Base-by-base conservation (phyloP, 1,284 basidiomycete species). In the Heterobasidion occidentale region DNA sequence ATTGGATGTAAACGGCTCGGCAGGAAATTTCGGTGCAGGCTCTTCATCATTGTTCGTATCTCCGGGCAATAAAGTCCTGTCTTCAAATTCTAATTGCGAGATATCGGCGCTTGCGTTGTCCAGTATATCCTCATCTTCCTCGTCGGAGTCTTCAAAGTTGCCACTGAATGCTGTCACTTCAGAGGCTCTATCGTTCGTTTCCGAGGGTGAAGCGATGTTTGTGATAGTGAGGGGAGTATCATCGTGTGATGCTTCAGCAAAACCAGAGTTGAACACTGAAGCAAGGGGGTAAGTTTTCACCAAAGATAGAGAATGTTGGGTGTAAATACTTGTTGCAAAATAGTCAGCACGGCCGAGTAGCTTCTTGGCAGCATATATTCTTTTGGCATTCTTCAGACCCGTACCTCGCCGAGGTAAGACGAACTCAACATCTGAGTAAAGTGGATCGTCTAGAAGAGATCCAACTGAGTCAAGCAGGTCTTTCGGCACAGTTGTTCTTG, bases 371-470 rank as follows among this genome's bases (percentile, higher is more conserved):
- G 90, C 90, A 65, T 78, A 84, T 60, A 90, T 86, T 35, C 66
- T 73, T 46, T 76, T 72, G 11, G 74, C 68, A 44, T 71, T 69
- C n/a, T 62, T 69, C 17, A 69, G 59, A 44, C 68, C 68, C 47
- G 73, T 59, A n/a, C 65, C 70, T 59, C 79, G 74, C 52, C 72
- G 70, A 0, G 87, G 86, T 19, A 92, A 70, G 20, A 91, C 71
- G 62, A 93, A 93, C 67, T 88, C 86, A 35, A 92, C 80, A 65
- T 93, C 90, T 5, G 88, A 91, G 65, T 93, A 93, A 12, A 82
- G 69, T 46, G 86, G 88, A 65, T 94, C 88, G 62, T 94, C 87
- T 7, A 94, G 74, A 42, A 94, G 72, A 19, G 77, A 74, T 7
- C 91, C 91, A 50, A 93, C 76, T 3, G 85, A 82, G 58, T 84